A percentile compares a stretch with the other conserved stretches of the same genome.
These are phyloP conservation scores for Crotalaria pallida DNA, from an alignment of 306 rosid species.

Conservation along the genomic window DNA sequence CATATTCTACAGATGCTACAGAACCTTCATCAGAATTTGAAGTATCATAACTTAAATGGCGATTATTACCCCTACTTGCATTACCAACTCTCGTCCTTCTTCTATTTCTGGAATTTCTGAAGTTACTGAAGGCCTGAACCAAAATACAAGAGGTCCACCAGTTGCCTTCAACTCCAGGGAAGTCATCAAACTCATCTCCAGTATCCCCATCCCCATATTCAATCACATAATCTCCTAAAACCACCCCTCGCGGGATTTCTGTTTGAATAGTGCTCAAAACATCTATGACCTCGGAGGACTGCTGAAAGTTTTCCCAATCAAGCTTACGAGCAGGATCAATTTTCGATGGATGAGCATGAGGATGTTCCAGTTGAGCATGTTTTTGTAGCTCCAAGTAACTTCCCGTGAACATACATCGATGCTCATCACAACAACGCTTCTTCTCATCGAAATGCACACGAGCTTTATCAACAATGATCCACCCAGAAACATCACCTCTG, in stretches of 20 bases:
- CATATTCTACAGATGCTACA: constrained; percentile 57
- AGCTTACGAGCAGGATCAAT: constrained; percentile 82
- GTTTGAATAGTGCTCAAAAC: constrained; percentile 85
- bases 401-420: constrained; percentile 56
- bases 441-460: constrained; percentile 60
- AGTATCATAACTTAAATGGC: constrained; percentile 50
- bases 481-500: constrained; percentile 74
- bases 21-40: constrained; percentile 75
- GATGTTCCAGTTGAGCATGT: constrained; percentile 72
- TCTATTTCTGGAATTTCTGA: constrained; percentile 67
- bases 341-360: constrained; percentile 73
- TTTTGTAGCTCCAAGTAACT: constrained; percentile 57
- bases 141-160: constrained; percentile 93
- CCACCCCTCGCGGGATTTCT: constrained; percentile 70
- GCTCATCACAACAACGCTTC: constrained; percentile 71
- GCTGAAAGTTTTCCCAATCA: constrained; percentile 91
- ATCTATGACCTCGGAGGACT: constrained; percentile 77
- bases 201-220: constrained; percentile 79
- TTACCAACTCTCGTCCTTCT: constrained; percentile 62
- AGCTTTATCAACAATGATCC: constrained; percentile 59
- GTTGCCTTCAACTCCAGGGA: constrained; percentile 70
- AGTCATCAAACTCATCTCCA: constrained; percentile 76
- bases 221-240: constrained; percentile 82
- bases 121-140: constrained; percentile 71
- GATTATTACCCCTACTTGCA: constrained; percentile 50